Evolutionary conservation across 345 rosid genomes (phyloP).

Genomic region (Brassica nigra): DNA sequence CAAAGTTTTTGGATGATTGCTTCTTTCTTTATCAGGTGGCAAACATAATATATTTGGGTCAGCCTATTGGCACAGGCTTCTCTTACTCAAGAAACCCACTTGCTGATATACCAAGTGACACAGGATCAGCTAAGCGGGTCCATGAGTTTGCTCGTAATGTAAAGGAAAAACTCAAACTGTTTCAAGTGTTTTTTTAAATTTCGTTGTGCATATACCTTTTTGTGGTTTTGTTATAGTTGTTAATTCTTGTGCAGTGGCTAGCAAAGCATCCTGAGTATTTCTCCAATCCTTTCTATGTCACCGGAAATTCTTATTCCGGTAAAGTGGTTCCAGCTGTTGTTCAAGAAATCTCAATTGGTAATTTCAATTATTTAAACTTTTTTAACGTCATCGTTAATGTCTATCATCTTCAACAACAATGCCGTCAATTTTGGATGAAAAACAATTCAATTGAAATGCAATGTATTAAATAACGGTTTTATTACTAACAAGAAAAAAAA

Average conservation of each 20-base stretch:
- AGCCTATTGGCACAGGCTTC: background rate
- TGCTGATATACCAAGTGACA: background rate
- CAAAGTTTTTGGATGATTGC: background rate
- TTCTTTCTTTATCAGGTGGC: background rate
- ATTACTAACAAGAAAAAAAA: no score
- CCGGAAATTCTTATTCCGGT: conserved; percentile 34
- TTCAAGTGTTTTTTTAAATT: background rate
- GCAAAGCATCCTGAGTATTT: conserved; percentile 23
- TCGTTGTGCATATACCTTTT: background rate
- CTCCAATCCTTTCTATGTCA: conserved; percentile 34
- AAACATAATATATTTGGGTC: background rate
- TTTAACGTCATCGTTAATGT: no score
- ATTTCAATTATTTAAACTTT: no score
- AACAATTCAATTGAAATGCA: no score
- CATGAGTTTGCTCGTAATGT: conserved; percentile 46
- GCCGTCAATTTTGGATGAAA: no score
- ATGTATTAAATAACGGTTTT: no score
- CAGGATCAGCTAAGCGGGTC: conserved; percentile 39
- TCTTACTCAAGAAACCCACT: background rate
- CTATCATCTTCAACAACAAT: no score
- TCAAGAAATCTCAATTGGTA: conserved; percentile 33
- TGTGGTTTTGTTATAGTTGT: background rate
- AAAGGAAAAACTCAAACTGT: conserved; percentile 10
- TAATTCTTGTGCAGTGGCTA: conserved; percentile 33
- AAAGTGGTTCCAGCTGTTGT: conserved; percentile 19